Base-by-base conservation (phyloP, 179 eudicot genomes). In the Dionaea muscipula region DNA sequence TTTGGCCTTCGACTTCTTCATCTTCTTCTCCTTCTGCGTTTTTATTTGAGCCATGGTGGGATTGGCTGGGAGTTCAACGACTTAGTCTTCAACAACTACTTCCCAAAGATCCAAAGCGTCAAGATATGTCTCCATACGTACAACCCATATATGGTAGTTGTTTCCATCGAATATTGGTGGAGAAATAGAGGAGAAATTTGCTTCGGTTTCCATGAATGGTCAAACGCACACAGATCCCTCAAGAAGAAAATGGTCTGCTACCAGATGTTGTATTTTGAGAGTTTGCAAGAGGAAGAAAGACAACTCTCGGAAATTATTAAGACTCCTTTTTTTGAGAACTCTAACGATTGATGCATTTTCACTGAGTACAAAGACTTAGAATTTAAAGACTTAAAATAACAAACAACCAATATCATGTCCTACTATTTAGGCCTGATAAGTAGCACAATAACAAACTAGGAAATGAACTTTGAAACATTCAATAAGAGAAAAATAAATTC, bases 71-170 rank as follows among this genome's bases (percentile, higher is more conserved):
- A 69, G 40, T 10, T 28, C 51, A 39, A 49, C 61, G 26, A 69
- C 51, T 37, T 58, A 53, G n/a, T 63, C 61, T 10, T 63, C 56
- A 22, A 63, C 64, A 13, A 52, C 60, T 21, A 53, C 65, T 22
- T 69, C 68, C 68, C 68, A 69, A 5, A 59, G 61, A 59, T 69
- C 55, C 12, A 45, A 44, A 31, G 55, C 67, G 37, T 63, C 60
- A 5, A 63, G 19, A 54, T 54, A 47, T 1, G 48, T 13, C 60
- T 63, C 54, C 67, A 63, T 63, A 19, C 60, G 36, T 19, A 26
- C 67, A 19, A 16, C 60, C 55, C 60, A 47, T 3, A 47, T 16
- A 3, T 55, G 55, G 36, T 54, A 63, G 15, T 55, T 63, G 56
- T 63, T 59, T 28, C 54, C 67, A 25, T 54, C 27, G 46, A 63